Percentiles rank a stretch among this genome's conserved stretches.
These are phyloP conservation scores for Dendrobium huoshanense DNA, from an alignment of 106 monocot species.

Conservation along the genomic window DNA sequence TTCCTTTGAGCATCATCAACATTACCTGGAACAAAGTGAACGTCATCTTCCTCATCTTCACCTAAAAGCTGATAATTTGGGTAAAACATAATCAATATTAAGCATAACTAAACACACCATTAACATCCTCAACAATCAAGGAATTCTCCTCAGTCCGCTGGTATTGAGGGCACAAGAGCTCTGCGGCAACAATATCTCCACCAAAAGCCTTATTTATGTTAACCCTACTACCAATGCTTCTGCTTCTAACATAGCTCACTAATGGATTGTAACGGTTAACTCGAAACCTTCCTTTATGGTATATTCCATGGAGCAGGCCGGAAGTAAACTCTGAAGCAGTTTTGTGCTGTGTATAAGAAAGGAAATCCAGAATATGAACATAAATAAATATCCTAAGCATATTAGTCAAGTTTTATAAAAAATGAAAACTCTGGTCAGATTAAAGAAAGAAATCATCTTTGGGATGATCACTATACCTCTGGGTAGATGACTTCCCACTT, in stretches of 20 bases:
- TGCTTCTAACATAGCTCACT: constrained; percentile 97
- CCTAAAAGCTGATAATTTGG: constrained; percentile 30
- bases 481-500: constrained; percentile 72
- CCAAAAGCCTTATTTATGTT: constrained; percentile 99
- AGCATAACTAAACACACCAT: constrained; percentile 44
- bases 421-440: background rate
- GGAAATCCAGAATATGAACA: background rate
- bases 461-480: constrained; percentile 44
- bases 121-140: constrained; percentile 47
- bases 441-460: background rate
- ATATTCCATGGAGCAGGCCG: constrained; percentile 75
- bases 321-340: constrained; percentile 93
- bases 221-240: too few relatives aligned
- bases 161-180: constrained; percentile 72
- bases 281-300: constrained; percentile 94
- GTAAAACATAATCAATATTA: background rate
- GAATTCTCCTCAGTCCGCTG: constrained; percentile 70
- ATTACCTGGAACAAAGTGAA: constrained; percentile 81
- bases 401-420: background rate
- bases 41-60: constrained; percentile 80
- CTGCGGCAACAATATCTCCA: constrained; percentile 95
- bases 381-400: background rate
- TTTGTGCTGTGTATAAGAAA: constrained; percentile 64
- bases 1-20: constrained; percentile 91
- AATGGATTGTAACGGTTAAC: constrained; percentile 97